Evolutionary conservation across 164 flowering plant genomes (phyloP).

Genomic region (Umbilicus rupestris): DNA sequence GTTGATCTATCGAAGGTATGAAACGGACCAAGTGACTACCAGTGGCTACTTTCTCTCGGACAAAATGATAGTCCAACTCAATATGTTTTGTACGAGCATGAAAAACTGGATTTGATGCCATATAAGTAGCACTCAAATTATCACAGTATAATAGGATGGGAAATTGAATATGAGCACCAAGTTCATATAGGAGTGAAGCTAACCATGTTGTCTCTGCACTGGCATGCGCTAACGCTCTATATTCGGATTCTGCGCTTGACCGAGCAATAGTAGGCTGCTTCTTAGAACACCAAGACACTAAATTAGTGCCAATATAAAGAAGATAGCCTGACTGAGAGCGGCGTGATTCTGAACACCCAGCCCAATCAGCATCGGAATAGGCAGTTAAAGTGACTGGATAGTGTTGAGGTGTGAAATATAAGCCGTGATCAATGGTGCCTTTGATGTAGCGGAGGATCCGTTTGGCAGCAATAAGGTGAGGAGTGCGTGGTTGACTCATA

Average conservation of each 20-base stretch:
- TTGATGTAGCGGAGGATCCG: too few relatives aligned
- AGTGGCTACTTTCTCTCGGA: too few relatives aligned
- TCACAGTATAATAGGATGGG: too few relatives aligned
- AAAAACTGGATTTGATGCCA: too few relatives aligned
- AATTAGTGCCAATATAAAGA: neutral
- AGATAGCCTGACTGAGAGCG: conserved; percentile 1
- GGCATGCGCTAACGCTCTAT: neutral
- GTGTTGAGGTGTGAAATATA: neutral
- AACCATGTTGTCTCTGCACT: neutral
- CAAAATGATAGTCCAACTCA: too few relatives aligned
- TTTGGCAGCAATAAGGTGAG: neutral
- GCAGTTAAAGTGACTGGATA: neutral
- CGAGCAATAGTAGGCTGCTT: conserved; percentile 2
- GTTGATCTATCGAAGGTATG: too few relatives aligned
- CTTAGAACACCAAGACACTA: conserved; percentile 2
- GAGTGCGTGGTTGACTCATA: neutral
- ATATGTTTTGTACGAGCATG: too few relatives aligned
- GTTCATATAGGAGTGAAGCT: neutral
- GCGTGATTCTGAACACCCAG: neutral
- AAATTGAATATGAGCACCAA: neutral
- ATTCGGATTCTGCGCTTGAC: neutral
- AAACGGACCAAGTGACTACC: too few relatives aligned
- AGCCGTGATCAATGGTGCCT: neutral
- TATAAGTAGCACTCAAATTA: too few relatives aligned
- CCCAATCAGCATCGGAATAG: neutral